Base-by-base conservation (phyloP, 1,139 yeast genomes). In the Lodderomyces jiufengensis region DNA sequence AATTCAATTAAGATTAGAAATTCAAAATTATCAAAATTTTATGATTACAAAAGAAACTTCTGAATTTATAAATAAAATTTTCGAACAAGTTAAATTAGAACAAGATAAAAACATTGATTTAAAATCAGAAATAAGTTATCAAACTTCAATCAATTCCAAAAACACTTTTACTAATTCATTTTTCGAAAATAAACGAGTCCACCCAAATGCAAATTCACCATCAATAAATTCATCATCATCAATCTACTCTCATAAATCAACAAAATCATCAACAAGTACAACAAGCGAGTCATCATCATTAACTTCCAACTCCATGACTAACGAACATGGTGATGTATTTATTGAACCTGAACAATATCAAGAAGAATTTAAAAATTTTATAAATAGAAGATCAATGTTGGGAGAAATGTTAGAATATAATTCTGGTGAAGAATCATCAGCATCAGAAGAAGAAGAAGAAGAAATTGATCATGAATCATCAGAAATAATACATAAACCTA, bases 381-480 rank as follows among this genome's bases (percentile, higher is more conserved):
- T 41, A 34, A 62, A 69, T 45, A 55, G 76, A 40, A 59, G 68
- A 40, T 66, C 73, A 3, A 60, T 70, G 52, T 52, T 70, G 41
- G 71, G 73, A 15, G 74, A 69, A 11, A 69, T 70, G 76, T 55
- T 70, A 38, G 75, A 68, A 38, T 68, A 68, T 41, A 62, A 58
- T 23, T 67, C 73, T 2, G 5, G 7, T 5, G 29, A 27, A 12
- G 14, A 27, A 12, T 12, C 13, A 12, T 6, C 15, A 11, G 16
- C 4, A 7, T 11, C n/a, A 26, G 66, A 58, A 30, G 52, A 48
- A n/a, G 30, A 29, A 2, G 36, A 28, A 7, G 27, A 29, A 21
- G 14, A 25, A 20, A 28, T 9, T 9, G 33, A 31, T 4, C 28
- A 31, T 10, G 31, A 34, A n/a, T n/a, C n/a, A n/a, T n/a, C n/a